Evolutionary conservation across 2,329 filamentous ascomycete species (phyloP), one percentile per base, ranked within the genome.

Genomic region (Neonectria coccinea): DNA sequence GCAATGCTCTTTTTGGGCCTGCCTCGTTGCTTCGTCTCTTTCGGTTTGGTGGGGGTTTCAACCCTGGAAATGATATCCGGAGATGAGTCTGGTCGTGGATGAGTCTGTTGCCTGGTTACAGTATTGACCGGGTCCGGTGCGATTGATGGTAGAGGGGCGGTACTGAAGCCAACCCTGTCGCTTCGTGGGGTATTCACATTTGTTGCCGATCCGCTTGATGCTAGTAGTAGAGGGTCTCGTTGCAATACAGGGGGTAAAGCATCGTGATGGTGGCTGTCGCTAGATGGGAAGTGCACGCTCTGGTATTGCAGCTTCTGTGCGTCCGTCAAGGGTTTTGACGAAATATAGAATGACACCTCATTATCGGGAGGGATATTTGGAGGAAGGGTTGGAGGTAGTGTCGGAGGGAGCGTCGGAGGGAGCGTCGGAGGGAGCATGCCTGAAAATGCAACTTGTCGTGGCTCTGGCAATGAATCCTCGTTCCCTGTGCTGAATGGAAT

Each of bases 301-400:
- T 75, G 67, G 53, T 82, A 82, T 48, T 81, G 71, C 59, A 74
- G 65, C 68, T 76, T 79, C 60, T 82, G 79, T 50, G 79, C 78
- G 3, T 77, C 73, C 2, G 79, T 79, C 47, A 82, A 65, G 2
- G 72, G 70, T 6, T 74, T 77, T 0, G 78, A 69, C 27, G 74
- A 71, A 39, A 83, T 72, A 58, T 77, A 74, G 59, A 80, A 74
- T 6, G 77, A 75, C 14, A 64, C 60, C n/a, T 77, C 70, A 44
- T 67, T 68, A 25, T 70, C 67, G 42, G 74, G 56, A 1, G 76
- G 72, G 27, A 74, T 8, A 4, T 8, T 42, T 20, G 39, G 39
- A 20, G 39, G 39, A 10, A 42, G n/a, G 4, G 39, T 75, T 14
- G 74, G 72, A 12, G 74, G 73, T 10, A 74, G 39, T 4, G n/a